Conservation (phyloP, 192 early-diverging fungal species). For the Allomyces javanicus region DNA sequence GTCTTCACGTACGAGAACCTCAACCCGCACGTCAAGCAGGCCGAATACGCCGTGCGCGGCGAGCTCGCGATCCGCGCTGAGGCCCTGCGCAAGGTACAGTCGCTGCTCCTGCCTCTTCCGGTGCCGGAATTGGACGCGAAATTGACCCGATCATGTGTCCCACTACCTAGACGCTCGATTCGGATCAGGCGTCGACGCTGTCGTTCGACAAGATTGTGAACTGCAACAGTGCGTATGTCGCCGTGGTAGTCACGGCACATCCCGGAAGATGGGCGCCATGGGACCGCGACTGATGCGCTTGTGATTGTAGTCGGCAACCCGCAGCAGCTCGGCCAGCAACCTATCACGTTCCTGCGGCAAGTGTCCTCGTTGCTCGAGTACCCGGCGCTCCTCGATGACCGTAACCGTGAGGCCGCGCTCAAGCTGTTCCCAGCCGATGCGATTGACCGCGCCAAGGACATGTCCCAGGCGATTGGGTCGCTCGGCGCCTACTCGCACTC, state of each 20-base stretch:
- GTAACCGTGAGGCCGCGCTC: conserved; percentile 24
- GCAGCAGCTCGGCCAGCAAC: conserved; percentile 70
- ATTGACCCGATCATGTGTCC: too few relatives aligned
- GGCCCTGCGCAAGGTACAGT: conserved; percentile 31
- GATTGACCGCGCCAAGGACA: conserved; percentile 56
- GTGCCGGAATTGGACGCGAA: background rate
- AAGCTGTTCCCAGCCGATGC: conserved; percentile 69
- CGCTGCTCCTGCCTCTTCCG: too few relatives aligned
- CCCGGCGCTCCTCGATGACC: conserved; percentile 47
- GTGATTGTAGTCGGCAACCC: conserved; percentile 42
- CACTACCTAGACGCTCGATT: too few relatives aligned
- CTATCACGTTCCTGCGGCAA: conserved; percentile 96
- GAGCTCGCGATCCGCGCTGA: conserved; percentile 87
- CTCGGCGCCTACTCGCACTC: conserved; percentile 89
- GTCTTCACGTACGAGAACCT: conserved; percentile 49
- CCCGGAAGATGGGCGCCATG: too few relatives aligned
- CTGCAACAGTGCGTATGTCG: conserved; percentile 54
- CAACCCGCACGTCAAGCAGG: conserved; percentile 46
- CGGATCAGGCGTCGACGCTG: conserved; percentile 8
- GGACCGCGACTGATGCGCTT: too few relatives aligned
- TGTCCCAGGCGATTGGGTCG: conserved; percentile 49
- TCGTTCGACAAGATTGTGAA: conserved; percentile 48
- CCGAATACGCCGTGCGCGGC: conserved; percentile 91
- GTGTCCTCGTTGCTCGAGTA: conserved; percentile 77
- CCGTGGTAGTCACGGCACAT: too few relatives aligned